Base-by-base conservation (phyloP, 1,139 yeast genomes). In the Sugiyamaella pinicola region DNA sequence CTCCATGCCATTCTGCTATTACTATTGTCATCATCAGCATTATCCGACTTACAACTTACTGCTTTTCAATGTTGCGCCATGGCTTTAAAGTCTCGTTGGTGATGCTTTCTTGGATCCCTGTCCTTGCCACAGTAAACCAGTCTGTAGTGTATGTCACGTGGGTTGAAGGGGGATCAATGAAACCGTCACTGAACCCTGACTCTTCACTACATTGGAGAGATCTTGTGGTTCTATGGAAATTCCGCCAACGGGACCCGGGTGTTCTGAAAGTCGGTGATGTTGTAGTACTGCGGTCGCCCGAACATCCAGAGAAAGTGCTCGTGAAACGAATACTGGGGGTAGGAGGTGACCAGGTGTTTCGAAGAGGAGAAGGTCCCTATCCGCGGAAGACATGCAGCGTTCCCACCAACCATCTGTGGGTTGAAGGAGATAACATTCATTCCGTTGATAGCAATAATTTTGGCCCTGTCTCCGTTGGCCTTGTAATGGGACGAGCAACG, bases 401-500 rank as follows among this genome's bases (percentile, higher is more conserved):
- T 2, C 96, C 96, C 3, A 70, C 87, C 53, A 85, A 84, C 63
- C 98, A 91, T 66, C 63, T 88, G 10, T 91, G 97, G 97, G 90
- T 90, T 0, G 97, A 91, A 68, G 98, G 98, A 2, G 98, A 91
- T 67, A 90, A 89, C 66, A 69, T 84, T 51, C 96, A 88, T 64
- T 85, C 95, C 1, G 72, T 89, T 3, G 97, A 90, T 69, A 84
- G 93, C 47, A 89, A 89, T 66, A 78, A 77, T 8, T 90, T 87
- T 71, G 97, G 97, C 0, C 95, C 96, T 0, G 79, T 90, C 1
- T 84, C 95, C 35, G 78, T 82, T 49, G 96, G 90, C 0, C 72
- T 89, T 58, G 84, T 88, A 21, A 66, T 86, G 15, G 96, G 96
- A 1, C 85, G 81, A 62, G 95, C 85, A 1, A 74, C 80, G 0